Conservation (phyloP, 345 rosid genomes). For the Euclidium syriacum region DNA sequence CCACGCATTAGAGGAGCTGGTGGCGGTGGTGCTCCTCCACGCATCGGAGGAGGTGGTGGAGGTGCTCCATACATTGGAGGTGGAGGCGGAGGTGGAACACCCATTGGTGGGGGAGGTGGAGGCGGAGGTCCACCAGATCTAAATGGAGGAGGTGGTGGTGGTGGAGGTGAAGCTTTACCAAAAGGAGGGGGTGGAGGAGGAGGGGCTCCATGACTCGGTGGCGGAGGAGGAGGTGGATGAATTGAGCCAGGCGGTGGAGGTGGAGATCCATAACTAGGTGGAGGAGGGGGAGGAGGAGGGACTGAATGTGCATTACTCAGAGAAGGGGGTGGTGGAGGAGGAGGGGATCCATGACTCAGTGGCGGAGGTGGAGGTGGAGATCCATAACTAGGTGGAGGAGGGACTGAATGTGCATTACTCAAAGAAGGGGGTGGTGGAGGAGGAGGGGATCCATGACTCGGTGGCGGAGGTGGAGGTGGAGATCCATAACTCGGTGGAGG, state of each 20-base stretch:
- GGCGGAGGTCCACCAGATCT: constrained; percentile 29
- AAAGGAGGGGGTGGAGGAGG: constrained; percentile 33
- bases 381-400: constrained; percentile 18
- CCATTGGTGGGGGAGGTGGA: constrained; percentile 13
- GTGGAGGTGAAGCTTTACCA: not conserved
- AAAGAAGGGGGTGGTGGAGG: constrained; percentile 29
- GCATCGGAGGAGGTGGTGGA: constrained; percentile 29
- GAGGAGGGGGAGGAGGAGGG: too few relatives aligned
- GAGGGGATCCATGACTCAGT: not conserved
- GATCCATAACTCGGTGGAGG: constrained; percentile 5
- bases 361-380: too few relatives aligned
- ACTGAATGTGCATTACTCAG: not conserved
- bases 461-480: constrained; percentile 21
- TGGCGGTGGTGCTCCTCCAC: too few relatives aligned
- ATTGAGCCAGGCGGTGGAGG: constrained; percentile 28
- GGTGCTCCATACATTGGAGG: constrained; percentile 26
- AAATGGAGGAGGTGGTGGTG: constrained; percentile 13
- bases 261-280: constrained; percentile 7
- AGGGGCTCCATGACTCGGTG: constrained; percentile 21
- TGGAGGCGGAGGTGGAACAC: constrained; percentile 33
- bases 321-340: constrained; percentile 32
- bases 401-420: not conserved
- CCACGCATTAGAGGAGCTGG: constrained; percentile 37
- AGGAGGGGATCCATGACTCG: constrained; percentile 4
- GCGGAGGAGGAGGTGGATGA: constrained; percentile 31